These are phyloP conservation scores for Tetraselmis striata DNA, from an alignment of 139 green algal species.

Conservation along the genomic window DNA sequence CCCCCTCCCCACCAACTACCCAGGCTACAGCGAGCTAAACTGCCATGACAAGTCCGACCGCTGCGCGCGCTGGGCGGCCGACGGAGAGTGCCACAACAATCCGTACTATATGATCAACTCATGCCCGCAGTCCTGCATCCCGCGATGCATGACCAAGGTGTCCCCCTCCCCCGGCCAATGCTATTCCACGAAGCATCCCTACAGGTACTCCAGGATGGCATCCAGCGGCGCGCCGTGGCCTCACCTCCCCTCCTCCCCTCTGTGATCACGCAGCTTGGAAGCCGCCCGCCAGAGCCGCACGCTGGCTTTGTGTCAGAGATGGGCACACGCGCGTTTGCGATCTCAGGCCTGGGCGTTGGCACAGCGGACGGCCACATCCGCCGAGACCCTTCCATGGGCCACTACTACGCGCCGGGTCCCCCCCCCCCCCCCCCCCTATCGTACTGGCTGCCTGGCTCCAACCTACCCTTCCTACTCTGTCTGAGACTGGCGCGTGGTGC, in stretches of 20 bases:
- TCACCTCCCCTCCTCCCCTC: neutral
- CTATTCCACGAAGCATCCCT: no score
- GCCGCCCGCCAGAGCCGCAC: neutral
- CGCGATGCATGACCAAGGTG: neutral
- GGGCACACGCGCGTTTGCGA: neutral
- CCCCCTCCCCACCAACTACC: no score
- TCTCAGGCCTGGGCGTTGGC: neutral
- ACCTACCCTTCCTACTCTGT: no score
- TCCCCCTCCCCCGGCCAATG: neutral
- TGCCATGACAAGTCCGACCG: neutral
- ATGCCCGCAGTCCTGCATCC: neutral
- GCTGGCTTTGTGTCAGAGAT: neutral
- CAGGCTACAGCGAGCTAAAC: neutral
- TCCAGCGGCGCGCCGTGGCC: neutral
- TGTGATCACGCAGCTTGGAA: neutral
- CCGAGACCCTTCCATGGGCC: slow-evolving; percentile 9
- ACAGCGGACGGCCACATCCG: slow-evolving; percentile 4
- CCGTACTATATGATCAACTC: neutral
- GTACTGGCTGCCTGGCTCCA: no score
- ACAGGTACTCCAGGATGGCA: neutral
- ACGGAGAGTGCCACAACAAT: neutral
- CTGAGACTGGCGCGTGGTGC: no score
- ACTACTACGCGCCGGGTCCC: neutral
- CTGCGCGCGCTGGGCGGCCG: neutral
- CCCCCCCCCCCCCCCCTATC: no score